Percentiles rank a stretch among this genome's conserved stretches.
Evolutionary conservation across 805 yeast genomes (phyloP).

Genomic region (Starmerella apicola): DNA sequence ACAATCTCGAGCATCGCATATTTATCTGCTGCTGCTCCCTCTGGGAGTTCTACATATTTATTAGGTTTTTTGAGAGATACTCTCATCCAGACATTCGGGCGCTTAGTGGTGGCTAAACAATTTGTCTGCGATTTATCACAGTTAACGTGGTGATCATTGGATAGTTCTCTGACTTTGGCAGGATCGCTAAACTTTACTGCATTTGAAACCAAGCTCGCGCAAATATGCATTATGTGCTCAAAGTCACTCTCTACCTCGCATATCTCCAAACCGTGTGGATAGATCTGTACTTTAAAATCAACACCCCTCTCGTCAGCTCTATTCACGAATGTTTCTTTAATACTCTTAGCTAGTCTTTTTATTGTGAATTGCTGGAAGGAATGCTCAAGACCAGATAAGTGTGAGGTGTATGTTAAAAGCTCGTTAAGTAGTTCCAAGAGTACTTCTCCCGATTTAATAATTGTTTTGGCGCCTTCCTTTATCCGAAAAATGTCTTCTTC

Average conservation of each 20-base stretch:
- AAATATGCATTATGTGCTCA: conserved; percentile 74
- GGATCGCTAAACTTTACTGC: conserved; percentile 84
- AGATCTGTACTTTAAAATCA: conserved; percentile 41
- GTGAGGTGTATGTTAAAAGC: conserved; percentile 74
- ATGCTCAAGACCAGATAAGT: conserved; percentile 71
- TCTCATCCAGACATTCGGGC: background rate
- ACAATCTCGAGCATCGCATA: conserved; percentile 40
- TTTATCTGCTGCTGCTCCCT: background rate
- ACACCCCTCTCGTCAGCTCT: conserved; percentile 50
- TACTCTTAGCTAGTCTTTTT: conserved; percentile 64
- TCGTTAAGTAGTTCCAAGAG: conserved; percentile 81
- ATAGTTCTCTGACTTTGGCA: conserved; percentile 1
- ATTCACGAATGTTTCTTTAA: conserved; percentile 62
- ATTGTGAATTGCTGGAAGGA: conserved; percentile 69
- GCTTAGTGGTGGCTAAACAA: too few species aligned
- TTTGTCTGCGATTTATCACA: too few species aligned
- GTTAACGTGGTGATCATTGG: too few species aligned
- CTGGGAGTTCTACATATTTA: background rate
- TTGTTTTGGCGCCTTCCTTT: conserved; percentile 60
- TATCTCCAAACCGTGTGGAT: conserved; percentile 38
- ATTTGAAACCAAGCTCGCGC: conserved; percentile 82
- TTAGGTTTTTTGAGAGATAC: background rate
- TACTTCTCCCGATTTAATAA: conserved; percentile 80
- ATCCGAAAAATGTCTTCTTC: conserved; percentile 58
- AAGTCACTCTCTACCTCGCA: conserved; percentile 66